Evolutionary conservation across 176 grass and related monocot species (phyloP), one percentile per base, ranked within the genome.

Genomic region (Tillandsia leiboldiana): DNA sequence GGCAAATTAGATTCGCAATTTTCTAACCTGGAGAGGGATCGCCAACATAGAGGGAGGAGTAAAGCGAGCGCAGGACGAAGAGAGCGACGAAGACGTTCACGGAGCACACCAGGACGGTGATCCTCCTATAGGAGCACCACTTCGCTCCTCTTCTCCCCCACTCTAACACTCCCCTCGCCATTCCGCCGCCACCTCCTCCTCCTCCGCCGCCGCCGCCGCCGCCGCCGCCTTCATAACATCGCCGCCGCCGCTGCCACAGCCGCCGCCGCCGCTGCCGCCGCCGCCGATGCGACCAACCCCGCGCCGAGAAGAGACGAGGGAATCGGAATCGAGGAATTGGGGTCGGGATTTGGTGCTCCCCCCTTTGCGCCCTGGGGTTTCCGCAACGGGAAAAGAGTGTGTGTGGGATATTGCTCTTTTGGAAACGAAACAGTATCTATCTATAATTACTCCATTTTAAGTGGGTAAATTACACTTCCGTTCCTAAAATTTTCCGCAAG

Each of bases 61-160:
- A 86, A 67, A 90, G 75, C 78, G 82, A 86, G 70, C 89, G 85
- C 18, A 99, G 82, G 73, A 99, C 85, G 51, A 99, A 66, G 54
- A 99, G 78, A 48, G 80, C 82, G 62, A 85, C 86, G 48, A 93
- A 67, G 18, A 93, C 82, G 79, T 99, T 99, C 1, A 77, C 75
- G 58, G 79, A 75, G 87, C 89, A 99, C 62, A 99, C 72, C 61
- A 74, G 82, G 66, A 99, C 67, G 63, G 94, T 86, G 80, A 90
- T 61, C 71, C 85, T 80, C 72, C 76, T 84, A 78, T 80, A 99
- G 66, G 94, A 99, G 71, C 77, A 87, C 72, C 72, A 90, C n/a
- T 80, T 73, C 73, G 18, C 64, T n/a, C 51, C 64, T n/a, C 51
- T 61, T 20, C 65, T 77, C 6, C 51, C 33, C n/a, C 11, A 24